These are phyloP conservation scores for Trichoderma aggressivum DNA, from an alignment of 2,329 filamentous ascomycete species.

Conservation along the genomic window DNA sequence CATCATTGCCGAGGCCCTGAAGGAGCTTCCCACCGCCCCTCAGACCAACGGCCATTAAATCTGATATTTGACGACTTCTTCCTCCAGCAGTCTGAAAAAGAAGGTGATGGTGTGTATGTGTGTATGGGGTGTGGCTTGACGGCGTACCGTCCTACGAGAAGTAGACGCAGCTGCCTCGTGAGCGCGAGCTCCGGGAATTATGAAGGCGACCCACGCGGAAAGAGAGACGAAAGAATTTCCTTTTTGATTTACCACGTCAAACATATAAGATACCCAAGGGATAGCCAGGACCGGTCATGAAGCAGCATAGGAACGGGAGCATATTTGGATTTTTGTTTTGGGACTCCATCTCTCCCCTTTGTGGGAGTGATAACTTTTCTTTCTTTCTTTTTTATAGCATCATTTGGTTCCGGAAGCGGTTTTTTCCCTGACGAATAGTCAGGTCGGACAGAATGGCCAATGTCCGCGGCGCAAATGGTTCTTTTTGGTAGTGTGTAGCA, in stretches of 20 bases:
- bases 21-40: constrained; percentile 67
- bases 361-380: background rate
- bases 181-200: constrained; percentile 26
- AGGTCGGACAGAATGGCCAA: background rate
- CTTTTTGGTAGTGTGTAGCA: background rate
- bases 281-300: constrained; percentile 22
- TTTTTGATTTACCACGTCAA: constrained; percentile 17
- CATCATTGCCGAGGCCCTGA: constrained; percentile 78
- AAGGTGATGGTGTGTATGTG: background rate
- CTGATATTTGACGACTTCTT: background rate
- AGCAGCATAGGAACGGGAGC: constrained; percentile 19
- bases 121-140: background rate
- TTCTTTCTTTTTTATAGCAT: background rate
- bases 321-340: background rate
- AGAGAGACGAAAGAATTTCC: constrained; percentile 22
- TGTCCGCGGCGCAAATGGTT: constrained; percentile 1
- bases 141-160: constrained; percentile 16
- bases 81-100: background rate
- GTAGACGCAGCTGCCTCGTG: constrained; percentile 21
- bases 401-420: background rate
- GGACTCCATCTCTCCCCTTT: background rate
- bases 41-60: constrained; percentile 38
- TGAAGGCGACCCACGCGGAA: constrained; percentile 12
- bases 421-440: background rate
- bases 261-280: constrained; percentile 20